A percentile compares a stretch with the other conserved stretches of the same genome.
Evolutionary conservation across 1,284 basidiomycete species (phyloP).

Genomic region (Apiotrichum sp.): DNA sequence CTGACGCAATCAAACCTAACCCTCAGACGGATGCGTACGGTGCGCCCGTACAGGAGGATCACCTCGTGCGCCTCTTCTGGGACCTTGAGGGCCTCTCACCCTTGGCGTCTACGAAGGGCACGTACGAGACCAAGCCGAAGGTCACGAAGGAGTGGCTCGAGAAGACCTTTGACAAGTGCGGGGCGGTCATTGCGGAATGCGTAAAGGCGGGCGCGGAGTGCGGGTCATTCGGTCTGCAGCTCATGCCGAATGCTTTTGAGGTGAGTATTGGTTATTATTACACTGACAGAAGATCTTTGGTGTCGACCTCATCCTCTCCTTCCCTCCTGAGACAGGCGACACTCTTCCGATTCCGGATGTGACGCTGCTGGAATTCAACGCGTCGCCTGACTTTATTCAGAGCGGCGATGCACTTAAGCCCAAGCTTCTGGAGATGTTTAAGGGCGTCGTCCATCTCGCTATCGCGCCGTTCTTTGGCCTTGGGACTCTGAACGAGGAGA

Average conservation of each 20-base stretch:
- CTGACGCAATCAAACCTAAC: not conserved
- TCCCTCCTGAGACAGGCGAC: conserved; percentile 29
- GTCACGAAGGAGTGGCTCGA: conserved; percentile 55
- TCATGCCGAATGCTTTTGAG: conserved; percentile 88
- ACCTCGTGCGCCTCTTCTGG: conserved; percentile 62
- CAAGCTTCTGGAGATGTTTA: conserved; percentile 75
- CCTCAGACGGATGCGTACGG: conserved; percentile 51
- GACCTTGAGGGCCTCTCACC: conserved; percentile 62
- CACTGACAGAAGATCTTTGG: conserved; percentile 60
- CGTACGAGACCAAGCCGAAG: conserved; percentile 12
- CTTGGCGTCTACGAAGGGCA: conserved; percentile 29
- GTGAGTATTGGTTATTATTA: conserved; percentile 29
- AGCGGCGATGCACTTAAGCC: conserved; percentile 71
- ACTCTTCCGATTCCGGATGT: conserved; percentile 53
- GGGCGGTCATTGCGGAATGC: conserved; percentile 64
- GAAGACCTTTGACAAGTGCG: conserved; percentile 59
- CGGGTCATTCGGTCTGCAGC: conserved; percentile 53
- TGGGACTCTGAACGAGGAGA: conserved; percentile 8
- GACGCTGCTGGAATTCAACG: conserved; percentile 83
- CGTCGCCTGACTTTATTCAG: conserved; percentile 92
- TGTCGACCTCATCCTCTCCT: conserved; percentile 77
- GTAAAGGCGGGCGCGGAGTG: conserved; percentile 80
- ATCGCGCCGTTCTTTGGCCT: conserved; percentile 57
- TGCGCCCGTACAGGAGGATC: conserved; percentile 35
- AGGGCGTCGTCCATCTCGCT: conserved; percentile 61